Conservation (phyloP, 208 protist species). For the Wallacemonas sp. region DNA sequence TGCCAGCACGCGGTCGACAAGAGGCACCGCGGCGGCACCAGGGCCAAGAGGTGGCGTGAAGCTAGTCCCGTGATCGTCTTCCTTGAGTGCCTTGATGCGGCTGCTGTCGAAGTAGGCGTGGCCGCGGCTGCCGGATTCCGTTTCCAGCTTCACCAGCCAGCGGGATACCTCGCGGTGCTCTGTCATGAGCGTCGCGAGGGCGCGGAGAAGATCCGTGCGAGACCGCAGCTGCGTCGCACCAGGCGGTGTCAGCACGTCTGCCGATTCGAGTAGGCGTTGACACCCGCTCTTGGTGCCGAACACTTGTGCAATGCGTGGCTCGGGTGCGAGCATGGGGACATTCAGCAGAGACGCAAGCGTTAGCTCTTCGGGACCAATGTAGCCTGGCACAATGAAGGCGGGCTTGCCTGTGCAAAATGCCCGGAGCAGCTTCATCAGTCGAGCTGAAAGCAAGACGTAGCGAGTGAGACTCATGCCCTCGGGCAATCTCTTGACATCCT, state of each 20-base stretch:
- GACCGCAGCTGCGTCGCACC: conserved; percentile 62
- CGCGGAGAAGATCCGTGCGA: conserved; percentile 52
- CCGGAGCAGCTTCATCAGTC: conserved; percentile 82
- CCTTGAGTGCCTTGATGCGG: conserved; percentile 61
- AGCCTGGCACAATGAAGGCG: conserved; percentile 84
- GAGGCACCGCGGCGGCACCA: neutral
- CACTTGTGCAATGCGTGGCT: conserved; percentile 73
- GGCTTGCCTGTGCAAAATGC: conserved; percentile 58
- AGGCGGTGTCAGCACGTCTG: conserved; percentile 71
- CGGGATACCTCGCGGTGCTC: conserved; percentile 67
- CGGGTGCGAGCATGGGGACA: conserved; percentile 78
- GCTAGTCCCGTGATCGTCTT: neutral
- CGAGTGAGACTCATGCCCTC: conserved; percentile 76
- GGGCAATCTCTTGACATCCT: conserved; percentile 70
- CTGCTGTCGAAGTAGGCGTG: conserved; percentile 89
- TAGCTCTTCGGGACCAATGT: conserved; percentile 88
- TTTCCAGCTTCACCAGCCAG: conserved; percentile 92
- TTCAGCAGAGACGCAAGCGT: conserved; percentile 77
- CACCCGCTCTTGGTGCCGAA: conserved; percentile 87
- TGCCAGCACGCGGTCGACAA: conserved; percentile 35
- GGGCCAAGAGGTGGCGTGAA: neutral
- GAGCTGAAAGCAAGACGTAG: conserved; percentile 64
- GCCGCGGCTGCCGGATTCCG: conserved; percentile 82
- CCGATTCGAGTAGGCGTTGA: conserved; percentile 68
- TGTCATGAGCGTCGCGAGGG: conserved; percentile 68